Conservation (phyloP, 306 rosid genomes). For the Argentina anserina region DNA sequence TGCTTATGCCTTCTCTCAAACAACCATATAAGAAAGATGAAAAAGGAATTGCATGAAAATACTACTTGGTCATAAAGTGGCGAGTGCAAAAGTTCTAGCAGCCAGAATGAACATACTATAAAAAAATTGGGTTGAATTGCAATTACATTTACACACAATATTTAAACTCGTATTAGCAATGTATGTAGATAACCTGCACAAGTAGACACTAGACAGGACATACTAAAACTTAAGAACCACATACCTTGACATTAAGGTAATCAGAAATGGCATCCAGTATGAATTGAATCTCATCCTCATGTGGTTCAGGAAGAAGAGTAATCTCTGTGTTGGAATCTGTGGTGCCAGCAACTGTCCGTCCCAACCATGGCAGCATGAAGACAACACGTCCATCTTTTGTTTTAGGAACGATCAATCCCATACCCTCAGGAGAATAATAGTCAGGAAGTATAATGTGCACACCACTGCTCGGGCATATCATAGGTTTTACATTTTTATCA, state of each 20-base stretch:
- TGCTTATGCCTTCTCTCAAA: neutral
- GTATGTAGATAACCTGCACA: neutral
- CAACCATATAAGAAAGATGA: neutral
- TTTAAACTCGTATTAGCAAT: neutral
- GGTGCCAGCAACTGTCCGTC: constrained; percentile 96
- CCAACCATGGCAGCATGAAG: constrained; percentile 99
- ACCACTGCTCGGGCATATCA: constrained; percentile 97
- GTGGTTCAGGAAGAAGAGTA: constrained; percentile 91
- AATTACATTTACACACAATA: neutral
- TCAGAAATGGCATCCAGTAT: constrained; percentile 91
- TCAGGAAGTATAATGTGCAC: constrained; percentile 95
- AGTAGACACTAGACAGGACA: too few relatives aligned
- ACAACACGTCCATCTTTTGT: constrained; percentile 97
- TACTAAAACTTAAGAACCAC: constrained; percentile 23
- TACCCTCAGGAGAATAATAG: constrained; percentile 97
- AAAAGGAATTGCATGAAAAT: neutral
- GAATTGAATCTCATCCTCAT: constrained; percentile 92
- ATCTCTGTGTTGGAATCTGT: constrained; percentile 87
- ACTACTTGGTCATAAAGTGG: neutral
- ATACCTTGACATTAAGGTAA: constrained; percentile 92
- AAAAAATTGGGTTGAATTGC: neutral
- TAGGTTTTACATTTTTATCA: constrained; percentile 52
- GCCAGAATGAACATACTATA: neutral
- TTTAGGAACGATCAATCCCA: constrained; percentile 98
- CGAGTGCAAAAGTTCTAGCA: neutral